Conservation (phyloP, 148 eudicot species). For the Dianthus caryophyllus region DNA sequence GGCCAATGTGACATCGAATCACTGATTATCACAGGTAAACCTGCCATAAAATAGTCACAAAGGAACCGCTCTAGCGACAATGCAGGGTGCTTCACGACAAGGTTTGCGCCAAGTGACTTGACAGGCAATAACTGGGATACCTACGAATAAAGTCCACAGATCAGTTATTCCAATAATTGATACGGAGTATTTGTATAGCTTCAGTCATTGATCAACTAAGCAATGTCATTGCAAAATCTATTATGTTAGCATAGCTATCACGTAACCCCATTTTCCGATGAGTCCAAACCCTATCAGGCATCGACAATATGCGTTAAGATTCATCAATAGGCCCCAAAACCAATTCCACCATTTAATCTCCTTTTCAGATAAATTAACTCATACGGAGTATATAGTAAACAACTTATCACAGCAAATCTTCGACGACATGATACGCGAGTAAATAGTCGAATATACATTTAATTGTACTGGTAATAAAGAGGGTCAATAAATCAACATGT, state of each 20-base stretch:
- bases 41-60: conserved; percentile 60
- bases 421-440: no score
- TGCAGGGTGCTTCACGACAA: conserved; percentile 44
- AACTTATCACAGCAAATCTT: no score
- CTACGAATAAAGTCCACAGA: conserved; percentile 35
- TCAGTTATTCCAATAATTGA: not conserved
- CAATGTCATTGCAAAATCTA: not conserved
- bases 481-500: no score
- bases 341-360: no score
- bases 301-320: no score
- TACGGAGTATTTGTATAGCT: not conserved
- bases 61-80: conserved; percentile 83
- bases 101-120: conserved; percentile 61
- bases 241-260: no score
- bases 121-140: conserved; percentile 51
- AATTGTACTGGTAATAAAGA: no score
- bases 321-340: no score
- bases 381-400: no score
- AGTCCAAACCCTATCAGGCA: not conserved
- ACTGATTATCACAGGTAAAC: conserved; percentile 77
- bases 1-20: conserved; percentile 96
- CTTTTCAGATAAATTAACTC: no score
- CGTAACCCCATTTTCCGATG: not conserved
- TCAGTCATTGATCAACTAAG: not conserved
- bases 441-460: no score